Percentiles rank a stretch among this genome's conserved stretches.
phyloP scores from a whole-genome alignment of 2,329 filamentous ascomycete species.

The Ciborinia camelliae region DNA sequence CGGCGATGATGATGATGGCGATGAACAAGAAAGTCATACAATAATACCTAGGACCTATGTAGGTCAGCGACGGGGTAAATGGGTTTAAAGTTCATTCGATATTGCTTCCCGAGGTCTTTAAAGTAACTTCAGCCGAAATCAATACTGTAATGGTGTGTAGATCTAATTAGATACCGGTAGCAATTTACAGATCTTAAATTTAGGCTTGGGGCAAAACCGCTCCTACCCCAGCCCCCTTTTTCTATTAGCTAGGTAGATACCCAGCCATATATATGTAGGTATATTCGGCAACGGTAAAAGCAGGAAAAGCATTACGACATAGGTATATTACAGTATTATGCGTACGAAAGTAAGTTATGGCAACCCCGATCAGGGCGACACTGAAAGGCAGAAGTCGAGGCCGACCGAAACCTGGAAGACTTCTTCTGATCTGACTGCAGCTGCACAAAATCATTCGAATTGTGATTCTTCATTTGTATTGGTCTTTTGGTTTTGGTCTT shows the following conservation, averaged over 20 bases:
- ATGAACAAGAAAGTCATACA: no score
- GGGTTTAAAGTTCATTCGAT: constrained; percentile 5
- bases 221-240: constrained; percentile 4
- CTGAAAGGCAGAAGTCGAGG: constrained; percentile 5
- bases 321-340: not conserved
- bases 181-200: constrained; percentile 5
- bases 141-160: not conserved
- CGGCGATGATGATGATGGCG: not conserved
- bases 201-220: not conserved
- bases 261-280: no score
- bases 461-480: not conserved
- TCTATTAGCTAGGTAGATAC: not conserved
- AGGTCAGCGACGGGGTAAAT: constrained; percentile 1
- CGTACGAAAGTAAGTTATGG: not conserved
- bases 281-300: not conserved
- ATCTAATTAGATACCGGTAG: not conserved
- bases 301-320: not conserved
- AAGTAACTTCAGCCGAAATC: constrained; percentile 7
- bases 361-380: not conserved
- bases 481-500: constrained; percentile 2
- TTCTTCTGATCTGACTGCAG: not conserved
- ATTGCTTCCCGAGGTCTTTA: constrained; percentile 4
- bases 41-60: no score
- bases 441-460: not conserved
- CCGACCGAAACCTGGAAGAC: not conserved